These are phyloP conservation scores for Nymphaea thermarum DNA, from an alignment of 164 flowering plant species.

Conservation along the genomic window DNA sequence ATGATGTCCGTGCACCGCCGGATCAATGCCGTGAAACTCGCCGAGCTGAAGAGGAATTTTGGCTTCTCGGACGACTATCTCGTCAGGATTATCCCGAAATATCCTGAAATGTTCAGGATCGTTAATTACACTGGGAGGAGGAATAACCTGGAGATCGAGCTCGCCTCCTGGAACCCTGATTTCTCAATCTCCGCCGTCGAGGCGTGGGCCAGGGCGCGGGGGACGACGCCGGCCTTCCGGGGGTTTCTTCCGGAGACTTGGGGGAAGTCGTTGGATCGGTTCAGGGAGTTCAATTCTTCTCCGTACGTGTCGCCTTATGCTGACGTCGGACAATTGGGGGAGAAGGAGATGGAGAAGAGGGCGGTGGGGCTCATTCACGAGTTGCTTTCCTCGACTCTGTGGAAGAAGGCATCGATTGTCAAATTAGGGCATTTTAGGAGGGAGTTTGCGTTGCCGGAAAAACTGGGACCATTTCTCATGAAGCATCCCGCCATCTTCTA, in stretches of 20 bases:
- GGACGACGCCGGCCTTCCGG: conserved; percentile 40
- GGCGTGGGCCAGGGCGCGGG: conserved; percentile 24
- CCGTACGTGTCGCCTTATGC: conserved; percentile 82
- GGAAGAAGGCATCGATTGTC: conserved; percentile 78
- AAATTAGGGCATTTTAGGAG: conserved; percentile 74
- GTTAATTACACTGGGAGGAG: conserved; percentile 52
- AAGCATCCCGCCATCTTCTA: conserved; percentile 90
- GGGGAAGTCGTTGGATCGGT: conserved; percentile 68
- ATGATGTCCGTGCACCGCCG: conserved; percentile 57
- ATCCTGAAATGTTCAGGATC: conserved; percentile 55
- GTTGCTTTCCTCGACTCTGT: conserved; percentile 66
- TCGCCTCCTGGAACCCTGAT: conserved; percentile 49
- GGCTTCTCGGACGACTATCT: conserved; percentile 92
- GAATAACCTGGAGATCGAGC: conserved; percentile 78
- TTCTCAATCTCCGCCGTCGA: conserved; percentile 63
- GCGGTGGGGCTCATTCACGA: conserved; percentile 76
- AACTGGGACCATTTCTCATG: conserved; percentile 52
- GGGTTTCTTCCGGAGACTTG: conserved; percentile 69
- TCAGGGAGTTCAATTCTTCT: conserved; percentile 45
- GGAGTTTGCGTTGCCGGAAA: conserved; percentile 69
- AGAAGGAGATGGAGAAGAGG: conserved; percentile 76
- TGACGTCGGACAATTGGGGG: conserved; percentile 25
- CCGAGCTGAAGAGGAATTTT: conserved; percentile 60
- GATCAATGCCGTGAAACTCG: conserved; percentile 65
- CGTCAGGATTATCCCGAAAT: conserved; percentile 60